Evolutionary conservation across 345 rosid species (phyloP), one percentile per base, ranked within the genome.

Genomic region (Chamaenerion angustifolium): DNA sequence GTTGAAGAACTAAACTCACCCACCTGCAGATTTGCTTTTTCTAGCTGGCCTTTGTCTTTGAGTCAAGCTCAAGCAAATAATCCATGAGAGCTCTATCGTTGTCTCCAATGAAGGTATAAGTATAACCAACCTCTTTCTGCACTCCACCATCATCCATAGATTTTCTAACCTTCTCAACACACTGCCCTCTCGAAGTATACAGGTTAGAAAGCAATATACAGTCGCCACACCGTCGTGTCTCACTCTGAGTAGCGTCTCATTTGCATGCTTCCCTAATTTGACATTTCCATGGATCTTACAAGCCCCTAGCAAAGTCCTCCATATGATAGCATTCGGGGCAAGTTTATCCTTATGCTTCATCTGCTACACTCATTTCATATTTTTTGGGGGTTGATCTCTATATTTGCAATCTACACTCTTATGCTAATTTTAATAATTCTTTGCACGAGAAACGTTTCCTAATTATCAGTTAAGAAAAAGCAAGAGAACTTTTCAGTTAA

Each of bases 231-330:
- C 55, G 42, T 57, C 42, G 6, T 60, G 74, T 62, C 37, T 70
- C 76, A 49, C 67, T 46, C 56, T 44, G 50, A 23, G 62, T 45
- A 76, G 64, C 49, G 31, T 67, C 43, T 64, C 69, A 58, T 64
- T 72, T 17, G 70, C 78, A 42, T 42, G 46, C 52, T 67, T 67
- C 0, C 76, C 81, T 57, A 76, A 45, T 55, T 72, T 52, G 19
- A 72, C 61, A 55, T 72, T 42, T 4, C 78, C 73, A 50, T 76
- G 78, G 16, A 67, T 58, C 46, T 73, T 65, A 57, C 78, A 76
- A 16, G 78, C 78, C 37, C 81, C 78, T 4, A 76, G 74, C 60
- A 76, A 71, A 9, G 81, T 70, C 60, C 76, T 61, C 81, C 76
- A 76, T 37, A 76, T 63, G 42, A 73, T 53, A 16, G 59, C 76